phyloP scores from a whole-genome alignment of 1,139 yeast species.

The Magnusiomyces fungicola region DNA sequence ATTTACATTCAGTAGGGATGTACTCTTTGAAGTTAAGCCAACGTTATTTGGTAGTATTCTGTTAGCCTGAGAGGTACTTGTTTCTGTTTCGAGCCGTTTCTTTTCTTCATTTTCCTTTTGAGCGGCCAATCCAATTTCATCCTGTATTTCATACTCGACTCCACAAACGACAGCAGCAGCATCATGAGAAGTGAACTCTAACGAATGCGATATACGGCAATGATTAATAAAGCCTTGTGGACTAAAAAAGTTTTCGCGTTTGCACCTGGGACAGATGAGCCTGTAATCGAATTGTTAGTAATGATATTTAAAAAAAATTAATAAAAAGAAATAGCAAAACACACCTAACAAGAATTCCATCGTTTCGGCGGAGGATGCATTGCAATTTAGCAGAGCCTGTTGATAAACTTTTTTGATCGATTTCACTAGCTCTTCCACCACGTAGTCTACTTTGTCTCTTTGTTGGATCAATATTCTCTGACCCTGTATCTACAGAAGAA shows the following conservation, averaged over 20 bases:
- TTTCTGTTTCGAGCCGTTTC: not conserved
- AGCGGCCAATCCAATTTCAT: conserved; percentile 39
- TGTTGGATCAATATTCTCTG: not conserved
- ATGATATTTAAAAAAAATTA: conserved; percentile 13
- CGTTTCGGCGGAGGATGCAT: conserved; percentile 63
- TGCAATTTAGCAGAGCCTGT: conserved; percentile 22
- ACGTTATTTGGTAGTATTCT: not conserved
- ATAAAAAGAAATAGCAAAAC: not conserved
- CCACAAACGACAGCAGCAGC: conserved; percentile 71
- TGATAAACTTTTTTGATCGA: conserved; percentile 2
- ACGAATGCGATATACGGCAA: conserved; percentile 65
- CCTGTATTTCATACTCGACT: conserved; percentile 51
- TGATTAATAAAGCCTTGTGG: conserved; percentile 80
- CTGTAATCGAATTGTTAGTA: conserved; percentile 19
- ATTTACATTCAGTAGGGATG: too few species aligned
- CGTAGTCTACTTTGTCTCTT: not conserved
- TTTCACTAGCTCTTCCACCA: not conserved
- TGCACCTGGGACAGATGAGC: conserved; percentile 62
- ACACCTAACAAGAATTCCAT: conserved; percentile 51
- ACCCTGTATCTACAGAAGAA: not conserved
- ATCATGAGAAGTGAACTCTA: conserved; percentile 65
- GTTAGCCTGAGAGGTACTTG: not conserved
- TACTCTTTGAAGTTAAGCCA: not conserved
- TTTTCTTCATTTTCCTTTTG: conserved; percentile 28
- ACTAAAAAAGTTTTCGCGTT: conserved; percentile 61